Conservation (phyloP, 2,329 filamentous ascomycete species). For the Endothia cerciana region DNA sequence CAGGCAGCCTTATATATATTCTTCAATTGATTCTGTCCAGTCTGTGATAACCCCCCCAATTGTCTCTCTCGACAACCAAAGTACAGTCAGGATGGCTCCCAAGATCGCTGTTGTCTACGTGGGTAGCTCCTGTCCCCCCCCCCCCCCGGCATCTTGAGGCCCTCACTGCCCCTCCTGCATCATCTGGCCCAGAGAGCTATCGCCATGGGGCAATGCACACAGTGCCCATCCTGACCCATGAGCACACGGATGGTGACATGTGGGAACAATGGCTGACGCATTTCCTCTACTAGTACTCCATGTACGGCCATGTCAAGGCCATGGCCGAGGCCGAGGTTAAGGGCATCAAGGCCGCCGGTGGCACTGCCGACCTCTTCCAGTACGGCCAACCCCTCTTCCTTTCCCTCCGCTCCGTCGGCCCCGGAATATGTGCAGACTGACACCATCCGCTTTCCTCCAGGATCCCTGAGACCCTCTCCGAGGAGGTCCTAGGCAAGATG, state of each 20-base stretch:
- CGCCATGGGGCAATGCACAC: neutral
- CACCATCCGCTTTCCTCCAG: conserved; percentile 42
- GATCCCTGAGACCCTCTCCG: conserved; percentile 81
- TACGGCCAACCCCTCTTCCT: conserved; percentile 43
- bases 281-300: conserved; percentile 72
- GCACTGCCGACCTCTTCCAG: conserved; percentile 81
- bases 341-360: conserved; percentile 87
- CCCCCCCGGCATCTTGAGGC: neutral
- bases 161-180: neutral
- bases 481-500: conserved; percentile 89
- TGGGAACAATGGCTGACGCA: conserved; percentile 14
- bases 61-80: conserved; percentile 19
- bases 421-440: conserved; percentile 11
- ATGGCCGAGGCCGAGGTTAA: conserved; percentile 89
- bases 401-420: neutral
- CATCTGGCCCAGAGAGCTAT: neutral
- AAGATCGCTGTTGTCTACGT: conserved; percentile 92
- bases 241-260: neutral
- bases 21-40: conserved; percentile 11
- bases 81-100: conserved; percentile 71
- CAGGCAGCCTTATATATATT: neutral
- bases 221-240: no score
- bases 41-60: neutral
- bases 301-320: conserved; percentile 87
- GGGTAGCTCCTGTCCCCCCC: conserved; percentile 46